Percentiles rank a stretch among this genome's conserved stretches.
These are phyloP conservation scores for Dactylellina haptotyla DNA, from an alignment of 2,329 filamentous ascomycete genomes.

Conservation along the genomic window DNA sequence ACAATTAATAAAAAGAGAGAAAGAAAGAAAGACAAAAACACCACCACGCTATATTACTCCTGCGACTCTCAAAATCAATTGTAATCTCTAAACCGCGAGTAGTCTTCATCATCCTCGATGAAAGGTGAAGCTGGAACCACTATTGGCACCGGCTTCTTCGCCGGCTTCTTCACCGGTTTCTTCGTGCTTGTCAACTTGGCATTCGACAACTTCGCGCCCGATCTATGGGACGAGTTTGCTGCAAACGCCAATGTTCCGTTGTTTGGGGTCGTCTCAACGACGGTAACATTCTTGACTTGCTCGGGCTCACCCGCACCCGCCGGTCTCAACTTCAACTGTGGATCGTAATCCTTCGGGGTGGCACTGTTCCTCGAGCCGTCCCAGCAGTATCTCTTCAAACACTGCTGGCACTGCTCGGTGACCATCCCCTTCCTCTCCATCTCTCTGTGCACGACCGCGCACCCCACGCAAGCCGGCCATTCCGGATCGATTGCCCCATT, in stretches of 20 bases:
- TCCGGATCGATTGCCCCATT: constrained; percentile 78
- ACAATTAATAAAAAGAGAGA: neutral
- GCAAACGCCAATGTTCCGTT: neutral
- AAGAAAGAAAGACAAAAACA: constrained; percentile 12
- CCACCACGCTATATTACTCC: neutral
- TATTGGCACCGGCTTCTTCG: neutral
- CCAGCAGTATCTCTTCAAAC: constrained; percentile 93
- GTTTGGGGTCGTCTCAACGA: neutral
- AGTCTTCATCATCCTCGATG: constrained; percentile 33
- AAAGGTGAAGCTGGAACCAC: constrained; percentile 4
- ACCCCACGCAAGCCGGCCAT: constrained; percentile 88
- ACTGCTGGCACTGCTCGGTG: constrained; percentile 76
- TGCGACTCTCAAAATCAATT: neutral
- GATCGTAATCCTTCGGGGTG: constrained; percentile 20
- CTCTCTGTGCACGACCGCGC: constrained; percentile 82
- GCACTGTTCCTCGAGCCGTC: constrained; percentile 70
- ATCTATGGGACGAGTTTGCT: neutral
- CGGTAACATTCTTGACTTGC: neutral
- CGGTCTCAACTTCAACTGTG: constrained; percentile 27
- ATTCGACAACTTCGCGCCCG: neutral
- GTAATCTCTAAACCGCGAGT: constrained; percentile 37
- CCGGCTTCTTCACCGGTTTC: neutral
- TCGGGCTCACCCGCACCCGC: constrained; percentile 2
- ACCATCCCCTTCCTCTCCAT: constrained; percentile 73
- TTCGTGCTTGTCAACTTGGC: neutral